Evolutionary conservation across 2,329 filamentous ascomycete species (phyloP), one percentile per base, ranked within the genome.

Genomic region (Arthrobotrys entomopaga): DNA sequence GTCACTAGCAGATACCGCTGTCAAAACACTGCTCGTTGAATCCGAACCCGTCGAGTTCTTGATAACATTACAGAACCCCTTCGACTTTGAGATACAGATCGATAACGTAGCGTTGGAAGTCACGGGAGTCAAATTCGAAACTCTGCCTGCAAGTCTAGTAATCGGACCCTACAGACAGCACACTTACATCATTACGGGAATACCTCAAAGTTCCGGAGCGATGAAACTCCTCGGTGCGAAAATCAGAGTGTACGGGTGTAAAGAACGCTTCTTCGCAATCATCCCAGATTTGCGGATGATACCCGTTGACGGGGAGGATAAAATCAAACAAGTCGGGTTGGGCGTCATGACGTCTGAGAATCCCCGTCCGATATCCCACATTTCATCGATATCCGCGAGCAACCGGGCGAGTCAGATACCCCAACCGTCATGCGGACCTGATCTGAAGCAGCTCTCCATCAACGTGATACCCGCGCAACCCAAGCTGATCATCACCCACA

Each of bases 21-120:
- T 92, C 0, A 74, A 74, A 19, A 74, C 70, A 20, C 22, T 74
- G 22, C 84, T 97, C 29, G 91, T 98, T 19, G 89, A 91, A 3
- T 89, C 89, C 15, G 93, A 98, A 81, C 82, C 87, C 69, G 89
- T 91, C 1, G 88, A 86, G 2, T 97, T 97, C 81, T 87, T 87
- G 77, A 86, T 98, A 29, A 93, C 91, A 1, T 84, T 99, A 16
- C 95, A 98, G 80, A 99, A 99, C 78, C 92, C 93, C 0, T 97
- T 93, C 78, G 94, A 98, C 73, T 90, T 98, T 77, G 92, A 97
- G 75, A 83, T 99, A 3, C 92, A 96, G 64, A 89, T 99, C 38
- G 93, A 98, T 80, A 90, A 88, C 61, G 86, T 99, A 50, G 86
- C 85, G 24, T 83, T 99, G 5, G 89, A 92, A 75, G 87, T 89